Evolutionary conservation across 176 grass and related monocot genomes (phyloP).

Genomic region (Elymus sibiricus): DNA sequence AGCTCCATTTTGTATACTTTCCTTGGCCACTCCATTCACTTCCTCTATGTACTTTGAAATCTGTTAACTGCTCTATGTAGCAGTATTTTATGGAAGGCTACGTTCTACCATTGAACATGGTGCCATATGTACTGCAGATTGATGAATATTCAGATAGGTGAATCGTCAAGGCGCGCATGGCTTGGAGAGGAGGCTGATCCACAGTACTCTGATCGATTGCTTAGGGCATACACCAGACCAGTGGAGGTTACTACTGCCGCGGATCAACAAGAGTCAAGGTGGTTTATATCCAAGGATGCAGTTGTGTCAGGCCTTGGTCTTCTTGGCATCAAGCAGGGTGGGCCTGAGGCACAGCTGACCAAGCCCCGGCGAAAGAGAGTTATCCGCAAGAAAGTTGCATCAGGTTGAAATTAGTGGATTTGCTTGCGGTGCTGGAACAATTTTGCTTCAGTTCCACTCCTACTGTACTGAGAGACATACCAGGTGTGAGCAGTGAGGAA

Average conservation of each 20-base stretch:
- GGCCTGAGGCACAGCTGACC: constrained; percentile 42
- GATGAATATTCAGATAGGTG: constrained; percentile 77
- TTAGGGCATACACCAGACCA: constrained; percentile 72
- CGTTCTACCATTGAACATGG: constrained; percentile 17
- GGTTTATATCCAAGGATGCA: constrained; percentile 98
- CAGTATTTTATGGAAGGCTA: neutral
- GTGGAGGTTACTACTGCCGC: constrained; percentile 38
- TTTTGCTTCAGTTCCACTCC: constrained; percentile 61
- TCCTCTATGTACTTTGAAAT: neutral
- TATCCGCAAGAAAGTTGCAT: constrained; percentile 63
- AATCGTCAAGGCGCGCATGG: constrained; percentile 78
- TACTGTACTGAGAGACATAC: constrained; percentile 1
- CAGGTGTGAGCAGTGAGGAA: neutral
- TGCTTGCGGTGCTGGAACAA: constrained; percentile 39
- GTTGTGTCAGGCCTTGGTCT: constrained; percentile 85
- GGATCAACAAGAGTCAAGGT: constrained; percentile 67
- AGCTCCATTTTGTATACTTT: neutral
- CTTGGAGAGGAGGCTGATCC: constrained; percentile 81
- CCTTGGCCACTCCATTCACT: neutral
- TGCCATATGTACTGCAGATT: constrained; percentile 47
- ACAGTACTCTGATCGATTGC: constrained; percentile 62
- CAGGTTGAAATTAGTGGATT: constrained; percentile 53
- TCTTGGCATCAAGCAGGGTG: constrained; percentile 83
- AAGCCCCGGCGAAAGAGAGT: constrained; percentile 89
- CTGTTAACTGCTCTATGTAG: neutral